phyloP scores from a whole-genome alignment of 1,139 yeast species.

The Keqinozyma sinolaborantium region DNA sequence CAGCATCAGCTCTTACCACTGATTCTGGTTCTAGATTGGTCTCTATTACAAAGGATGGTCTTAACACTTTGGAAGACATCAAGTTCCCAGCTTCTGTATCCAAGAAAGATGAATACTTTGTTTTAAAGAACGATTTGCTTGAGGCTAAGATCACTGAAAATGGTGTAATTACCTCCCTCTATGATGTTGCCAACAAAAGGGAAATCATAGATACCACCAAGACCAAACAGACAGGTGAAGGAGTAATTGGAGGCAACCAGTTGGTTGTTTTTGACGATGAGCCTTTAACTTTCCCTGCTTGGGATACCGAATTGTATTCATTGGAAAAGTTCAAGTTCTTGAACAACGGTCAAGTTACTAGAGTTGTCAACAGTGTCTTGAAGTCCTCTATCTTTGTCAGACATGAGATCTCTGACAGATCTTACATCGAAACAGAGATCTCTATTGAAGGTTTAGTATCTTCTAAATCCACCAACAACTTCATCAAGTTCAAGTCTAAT shows the following conservation, averaged over 20 bases:
- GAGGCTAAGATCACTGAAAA: slow-evolving; percentile 52
- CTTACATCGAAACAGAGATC: slow-evolving; percentile 64
- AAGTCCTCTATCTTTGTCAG: slow-evolving; percentile 60
- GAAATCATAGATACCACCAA: slow-evolving; percentile 63
- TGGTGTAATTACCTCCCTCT: slow-evolving; percentile 68
- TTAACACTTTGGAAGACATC: slow-evolving; percentile 14
- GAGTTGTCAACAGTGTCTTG: slow-evolving; percentile 53
- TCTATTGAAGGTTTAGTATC: slow-evolving; percentile 58
- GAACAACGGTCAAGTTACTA: slow-evolving; percentile 39
- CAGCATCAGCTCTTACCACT: slow-evolving; percentile 1
- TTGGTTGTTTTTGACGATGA: slow-evolving; percentile 81
- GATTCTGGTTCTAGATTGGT: slow-evolving; percentile 8
- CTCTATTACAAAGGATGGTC: slow-evolving; percentile 8
- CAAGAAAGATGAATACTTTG: slow-evolving; percentile 38
- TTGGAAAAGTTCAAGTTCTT: slow-evolving; percentile 61
- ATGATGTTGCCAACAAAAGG: slow-evolving; percentile 56
- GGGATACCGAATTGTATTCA: slow-evolving; percentile 94
- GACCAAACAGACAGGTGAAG: slow-evolving; percentile 39
- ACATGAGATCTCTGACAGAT: slow-evolving; percentile 53
- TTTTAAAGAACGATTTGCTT: slow-evolving; percentile 59
- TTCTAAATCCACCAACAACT: slow-evolving; percentile 33
- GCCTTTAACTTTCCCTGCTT: slow-evolving; percentile 88
- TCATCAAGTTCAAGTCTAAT: slow-evolving; percentile 52
- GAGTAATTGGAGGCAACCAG: slow-evolving; percentile 64
- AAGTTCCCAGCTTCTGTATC: slow-evolving; percentile 47